Base-by-base conservation (phyloP, 2,329 filamentous ascomycete species). In the Exophiala lecanii-corni region DNA sequence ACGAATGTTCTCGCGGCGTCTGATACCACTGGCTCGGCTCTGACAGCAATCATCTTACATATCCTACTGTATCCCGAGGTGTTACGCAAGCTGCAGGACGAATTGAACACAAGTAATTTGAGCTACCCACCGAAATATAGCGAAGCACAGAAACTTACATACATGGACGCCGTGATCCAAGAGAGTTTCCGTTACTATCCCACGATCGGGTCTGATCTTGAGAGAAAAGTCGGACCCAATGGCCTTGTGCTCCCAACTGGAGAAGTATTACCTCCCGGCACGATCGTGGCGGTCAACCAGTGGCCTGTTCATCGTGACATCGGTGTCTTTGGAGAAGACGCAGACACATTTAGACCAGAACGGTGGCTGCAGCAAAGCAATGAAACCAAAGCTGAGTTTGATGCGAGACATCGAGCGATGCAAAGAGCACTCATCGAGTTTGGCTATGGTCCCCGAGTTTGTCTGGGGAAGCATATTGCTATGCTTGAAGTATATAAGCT, bases 221-320 rank as follows among this genome's bases (percentile, higher is more conserved):
- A 61, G 19, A 57, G 65, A 1, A 26, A 57, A 7, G 60, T 65
- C 0, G 60, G 63, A 0, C 16, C 39, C 1, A 50, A 42, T 9
- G 59, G 63, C 1, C 43, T 50, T 3, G 33, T 44, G 1, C 49
- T 65, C 21, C 16, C 33, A 17, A 50, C 51, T 13, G 61, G 57
- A 2, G 44, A 49, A 4, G 46, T 55, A 23, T 53, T 69, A 23
- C 64, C 65, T 0, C 55, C 51, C 2, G 68, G 66, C 10, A 70
- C 65, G 0, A 56, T 64, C 4, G 60, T 72, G 5, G 69, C 68
- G 4, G 60, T 70, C 32, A 72, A 70, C 36, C 54, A 67, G 0
- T 69, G 66, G 59, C 64, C 68, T 0, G 42, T 70, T 1, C 66
- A 72, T 17, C 57, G 59, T 7, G 60, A 72, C 36, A 54, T 52